A percentile compares a stretch with the other conserved stretches of the same genome.
phyloP scores from a whole-genome alignment of 768 basidiomycete genomes.

The Tylopilus cervinicoccineus region DNA sequence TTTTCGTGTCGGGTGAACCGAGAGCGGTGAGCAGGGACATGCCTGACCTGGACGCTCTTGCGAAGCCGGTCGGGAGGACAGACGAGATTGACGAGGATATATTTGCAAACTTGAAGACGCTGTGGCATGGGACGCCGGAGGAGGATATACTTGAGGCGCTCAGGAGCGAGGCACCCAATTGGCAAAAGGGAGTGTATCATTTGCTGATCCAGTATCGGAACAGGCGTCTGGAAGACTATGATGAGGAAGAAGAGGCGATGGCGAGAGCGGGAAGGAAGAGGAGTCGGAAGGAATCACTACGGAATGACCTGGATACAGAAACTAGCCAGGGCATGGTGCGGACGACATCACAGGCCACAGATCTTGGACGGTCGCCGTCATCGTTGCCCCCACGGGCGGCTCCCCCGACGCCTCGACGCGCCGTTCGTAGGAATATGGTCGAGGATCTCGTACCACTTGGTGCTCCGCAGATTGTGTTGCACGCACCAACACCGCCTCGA shows the following conservation, averaged over 20 bases:
- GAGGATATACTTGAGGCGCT: slow-evolving; percentile 69
- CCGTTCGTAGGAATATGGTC: slow-evolving; percentile 31
- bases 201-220: slow-evolving; percentile 82
- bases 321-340: slow-evolving; percentile 16
- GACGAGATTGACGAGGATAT: slow-evolving; percentile 85
- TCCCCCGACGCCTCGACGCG: slow-evolving; percentile 62
- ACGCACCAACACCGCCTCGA: slow-evolving; percentile 26
- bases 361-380: slow-evolving; percentile 30
- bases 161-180: slow-evolving; percentile 64
- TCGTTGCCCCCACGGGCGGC: slow-evolving; percentile 50
- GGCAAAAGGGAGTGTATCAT: slow-evolving; percentile 96
- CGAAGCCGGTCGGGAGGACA: slow-evolving; percentile 57
- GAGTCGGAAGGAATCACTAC: slow-evolving; percentile 35
- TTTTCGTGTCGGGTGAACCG: slow-evolving; percentile 57
- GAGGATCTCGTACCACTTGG: slow-evolving; percentile 14
- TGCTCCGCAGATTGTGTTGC: slow-evolving; percentile 24
- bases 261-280: slow-evolving; percentile 31
- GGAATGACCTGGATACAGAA: slow-evolving; percentile 18
- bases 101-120: slow-evolving; percentile 80
- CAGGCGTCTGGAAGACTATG: slow-evolving; percentile 67
- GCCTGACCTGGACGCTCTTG: slow-evolving; percentile 64
- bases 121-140: slow-evolving; percentile 86
- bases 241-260: slow-evolving; percentile 58
- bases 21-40: slow-evolving; percentile 40
- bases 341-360: slow-evolving; percentile 23